Base-by-base conservation (phyloP, 768 basidiomycete species). In the Agrocybe pediades region DNA sequence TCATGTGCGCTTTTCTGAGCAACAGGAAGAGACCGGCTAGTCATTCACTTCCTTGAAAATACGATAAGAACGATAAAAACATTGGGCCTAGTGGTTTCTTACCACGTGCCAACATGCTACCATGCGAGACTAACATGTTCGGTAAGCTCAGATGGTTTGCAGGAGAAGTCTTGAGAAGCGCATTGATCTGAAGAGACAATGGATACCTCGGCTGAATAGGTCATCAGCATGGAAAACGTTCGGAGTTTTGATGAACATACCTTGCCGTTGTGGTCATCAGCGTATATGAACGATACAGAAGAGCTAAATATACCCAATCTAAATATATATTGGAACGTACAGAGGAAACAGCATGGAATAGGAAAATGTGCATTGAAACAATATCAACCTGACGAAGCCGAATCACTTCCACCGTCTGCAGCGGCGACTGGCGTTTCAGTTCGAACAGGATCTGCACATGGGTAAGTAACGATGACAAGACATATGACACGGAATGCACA, bases 321-420 rank as follows among this genome's bases (percentile, higher is more conserved):
- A 71, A 72, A 74, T 36, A 36, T 69, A 68, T 68, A 71, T 64
- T 59, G 62, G 62, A 65, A 68, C 71, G 66, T 62, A 70, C 70
- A 69, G 58, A 54, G 54, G 51, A 55, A 63, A 53, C 55, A 62
- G 54, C 42, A 56, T 29, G 59, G 54, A 56, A 63, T 55, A 58
- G 63, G 55, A 56, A 57, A 49, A 49, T 46, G 44, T 46, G 47
- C 39, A 40, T 46, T 47, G 53, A 30, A 49, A n/a, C n/a, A 46
- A 46, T 56, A 65, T 78, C 65, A 81, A 63, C 70, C 73, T 53
- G 77, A 78, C 41, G 77, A 74, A 61, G 72, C 79, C 49, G 81
- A 81, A 59, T 89, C 88, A 60, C 83, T 86, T 74, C 87, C 87
- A 62, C 78, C 84, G 62, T 84, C 83, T 47, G 72, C 77, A 62